Base-by-base conservation (phyloP, 2,329 filamentous ascomycete species). In the Xylaria digitata region DNA sequence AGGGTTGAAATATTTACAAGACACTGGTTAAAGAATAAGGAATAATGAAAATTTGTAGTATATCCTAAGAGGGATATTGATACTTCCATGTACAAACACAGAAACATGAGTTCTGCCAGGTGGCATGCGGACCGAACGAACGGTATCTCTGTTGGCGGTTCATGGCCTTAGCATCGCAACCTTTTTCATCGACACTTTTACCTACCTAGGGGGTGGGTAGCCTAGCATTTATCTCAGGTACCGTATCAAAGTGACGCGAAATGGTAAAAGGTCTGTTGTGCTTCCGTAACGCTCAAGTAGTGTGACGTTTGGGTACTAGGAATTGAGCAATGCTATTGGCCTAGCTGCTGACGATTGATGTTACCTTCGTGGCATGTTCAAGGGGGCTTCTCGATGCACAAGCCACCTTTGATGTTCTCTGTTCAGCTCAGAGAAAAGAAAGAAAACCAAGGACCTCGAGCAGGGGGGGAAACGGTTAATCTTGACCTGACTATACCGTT, bases 401-500 rank as follows among this genome's bases (percentile, higher is more conserved):
- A 54, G 50, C 59, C 64, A 63, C 54, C 34, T 58, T 50, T 56
- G 49, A 48, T 8, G 32, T 34, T 40, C 37, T 40, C 3, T 50
- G 19, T 15, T 42, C 58, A 30, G 30, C 50, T 32, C 13, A 53
- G 37, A 46, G 15, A 37, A 58, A n/a, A 61, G 21, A 55, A 49
- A 55, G 42, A 58, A 59, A 55, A 50, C 23, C 8, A 23, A 45
- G 6, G 37, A 43, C 40, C 46, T 57, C 34, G 59, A 49, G 48
- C 48, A 63, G 46, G 59, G 58, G 49, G 13, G 13, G 45, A n/a
- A n/a, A 43, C 34, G 48, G 23, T 59, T 37, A 56, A 67, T 61
- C 17, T 23, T 49, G 45, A 52, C 43, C 65, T 42, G 57, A 59
- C 59, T 63, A 63, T 63, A 48, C 57, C 66, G 23, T 26, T 59